Evolutionary conservation across 2,329 filamentous ascomycete genomes (phyloP).

Genomic region (Arthrobotrys sinensis): DNA sequence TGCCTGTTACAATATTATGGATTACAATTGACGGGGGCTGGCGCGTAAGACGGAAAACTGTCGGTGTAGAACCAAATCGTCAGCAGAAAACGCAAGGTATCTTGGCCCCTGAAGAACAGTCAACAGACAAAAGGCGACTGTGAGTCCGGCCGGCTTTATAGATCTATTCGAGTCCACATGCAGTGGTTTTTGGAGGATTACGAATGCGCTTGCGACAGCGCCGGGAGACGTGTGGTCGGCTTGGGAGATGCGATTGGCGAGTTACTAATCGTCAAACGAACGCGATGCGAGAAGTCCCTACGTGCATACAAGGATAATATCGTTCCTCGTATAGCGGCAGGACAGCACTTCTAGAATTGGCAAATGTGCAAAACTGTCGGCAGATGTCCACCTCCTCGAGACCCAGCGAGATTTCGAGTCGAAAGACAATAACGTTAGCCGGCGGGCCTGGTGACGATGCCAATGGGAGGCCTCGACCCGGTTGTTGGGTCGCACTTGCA

Average conservation of each 20-base stretch:
- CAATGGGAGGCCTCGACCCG: background rate
- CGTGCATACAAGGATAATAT: background rate
- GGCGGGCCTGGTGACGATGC: slow-evolving; percentile 20
- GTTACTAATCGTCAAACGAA: slow-evolving; percentile 1
- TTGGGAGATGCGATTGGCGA: slow-evolving; percentile 51
- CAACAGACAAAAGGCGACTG: slow-evolving; percentile 11
- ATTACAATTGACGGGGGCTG: slow-evolving; percentile 25
- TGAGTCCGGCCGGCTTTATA: slow-evolving; percentile 37
- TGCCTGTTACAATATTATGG: background rate
- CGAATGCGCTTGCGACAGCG: slow-evolving; percentile 59
- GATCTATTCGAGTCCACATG: slow-evolving; percentile 15
- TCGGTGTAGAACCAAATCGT: slow-evolving; percentile 15
- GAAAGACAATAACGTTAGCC: background rate
- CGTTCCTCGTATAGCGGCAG: background rate
- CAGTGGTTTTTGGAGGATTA: slow-evolving; percentile 30
- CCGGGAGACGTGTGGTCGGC: slow-evolving; percentile 39
- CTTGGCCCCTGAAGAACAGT: background rate
- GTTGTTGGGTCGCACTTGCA: slow-evolving; percentile 23
- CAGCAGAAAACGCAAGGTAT: slow-evolving; percentile 2
- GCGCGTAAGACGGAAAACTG: slow-evolving; percentile 30
- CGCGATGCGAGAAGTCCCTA: background rate
- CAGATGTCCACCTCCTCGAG: background rate
- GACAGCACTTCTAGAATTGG: background rate
- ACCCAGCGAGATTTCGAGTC: background rate
- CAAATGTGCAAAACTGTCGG: background rate